Evolutionary conservation across 1,139 yeast genomes (phyloP).

Genomic region (Diutina sp.): DNA sequence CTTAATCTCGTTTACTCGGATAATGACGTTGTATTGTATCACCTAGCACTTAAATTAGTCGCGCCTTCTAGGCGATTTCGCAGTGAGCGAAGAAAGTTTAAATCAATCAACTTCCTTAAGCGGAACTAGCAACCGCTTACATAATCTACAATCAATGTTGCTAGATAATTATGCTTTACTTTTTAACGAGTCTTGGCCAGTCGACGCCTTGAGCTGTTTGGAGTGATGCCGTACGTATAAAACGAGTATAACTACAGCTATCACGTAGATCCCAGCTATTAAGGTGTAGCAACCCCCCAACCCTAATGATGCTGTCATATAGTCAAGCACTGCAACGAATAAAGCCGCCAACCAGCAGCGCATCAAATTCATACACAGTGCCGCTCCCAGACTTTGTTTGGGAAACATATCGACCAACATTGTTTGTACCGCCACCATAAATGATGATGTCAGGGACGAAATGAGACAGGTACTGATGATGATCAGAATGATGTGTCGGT

Average conservation of each 20-base stretch:
- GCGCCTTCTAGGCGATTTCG: no score
- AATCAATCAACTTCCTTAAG: neutral
- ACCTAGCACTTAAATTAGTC: neutral
- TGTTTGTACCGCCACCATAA: slow-evolving; percentile 38
- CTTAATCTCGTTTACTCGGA: no score
- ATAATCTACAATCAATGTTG: no score
- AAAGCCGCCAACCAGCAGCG: slow-evolving; percentile 51
- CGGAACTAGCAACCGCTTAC: neutral
- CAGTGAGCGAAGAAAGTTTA: neutral
- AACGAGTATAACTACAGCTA: neutral
- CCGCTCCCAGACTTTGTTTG: slow-evolving; percentile 43
- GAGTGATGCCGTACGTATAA: neutral
- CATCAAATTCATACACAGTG: slow-evolving; percentile 46
- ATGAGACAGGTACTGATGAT: slow-evolving; percentile 41
- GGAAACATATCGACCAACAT: slow-evolving; percentile 53
- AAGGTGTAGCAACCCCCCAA: slow-evolving; percentile 57
- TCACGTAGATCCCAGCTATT: slow-evolving; percentile 22
- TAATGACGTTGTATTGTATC: neutral
- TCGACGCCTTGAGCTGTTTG: neutral
- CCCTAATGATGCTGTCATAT: slow-evolving; percentile 35
- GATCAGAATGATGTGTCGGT: slow-evolving; percentile 40
- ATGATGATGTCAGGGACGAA: slow-evolving; percentile 39
- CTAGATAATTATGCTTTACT: neutral
- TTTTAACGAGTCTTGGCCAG: neutral
- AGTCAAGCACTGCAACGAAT: slow-evolving; percentile 47